Evolutionary conservation across 139 green algal species (phyloP).

Genomic region (Nannochloris sp.): DNA sequence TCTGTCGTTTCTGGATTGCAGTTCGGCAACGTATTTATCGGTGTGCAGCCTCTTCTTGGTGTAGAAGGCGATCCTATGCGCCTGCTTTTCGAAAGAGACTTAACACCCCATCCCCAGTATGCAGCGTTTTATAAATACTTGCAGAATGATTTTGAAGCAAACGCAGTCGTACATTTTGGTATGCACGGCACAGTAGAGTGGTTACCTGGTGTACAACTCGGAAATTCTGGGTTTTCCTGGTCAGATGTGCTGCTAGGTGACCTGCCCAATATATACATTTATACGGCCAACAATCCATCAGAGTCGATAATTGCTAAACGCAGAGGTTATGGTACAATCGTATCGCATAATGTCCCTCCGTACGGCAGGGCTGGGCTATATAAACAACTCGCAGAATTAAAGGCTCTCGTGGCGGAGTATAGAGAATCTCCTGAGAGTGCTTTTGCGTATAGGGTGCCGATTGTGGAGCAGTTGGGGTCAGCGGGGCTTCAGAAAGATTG

Average conservation of each 20-base stretch:
- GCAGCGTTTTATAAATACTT: conserved; percentile 94
- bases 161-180: conserved; percentile 93
- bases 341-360: conserved; percentile 93
- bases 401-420: conserved; percentile 74
- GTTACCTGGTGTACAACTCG: conserved; percentile 86
- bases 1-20: conserved; percentile 58
- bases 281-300: conserved; percentile 89
- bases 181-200: conserved; percentile 98
- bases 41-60: conserved; percentile 86
- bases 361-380: conserved; percentile 93
- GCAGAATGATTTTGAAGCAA: conserved; percentile 59
- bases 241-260: conserved; percentile 69
- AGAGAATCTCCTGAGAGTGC: conserved; percentile 46
- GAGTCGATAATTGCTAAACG: conserved; percentile 95
- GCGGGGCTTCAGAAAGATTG: conserved; percentile 66
- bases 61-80: conserved; percentile 98
- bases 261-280: conserved; percentile 92
- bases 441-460: conserved; percentile 35
- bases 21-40: conserved; percentile 91
- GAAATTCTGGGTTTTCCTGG: conserved; percentile 74
- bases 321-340: conserved; percentile 89
- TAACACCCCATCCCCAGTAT: conserved; percentile 97
- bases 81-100: conserved; percentile 93
- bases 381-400: conserved; percentile 83
- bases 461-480: conserved; percentile 39